A percentile compares a stretch with the other conserved stretches of the same genome.
Evolutionary conservation across 495 filamentous ascomycete species (phyloP).

Genomic region (Penicillium lividum): DNA sequence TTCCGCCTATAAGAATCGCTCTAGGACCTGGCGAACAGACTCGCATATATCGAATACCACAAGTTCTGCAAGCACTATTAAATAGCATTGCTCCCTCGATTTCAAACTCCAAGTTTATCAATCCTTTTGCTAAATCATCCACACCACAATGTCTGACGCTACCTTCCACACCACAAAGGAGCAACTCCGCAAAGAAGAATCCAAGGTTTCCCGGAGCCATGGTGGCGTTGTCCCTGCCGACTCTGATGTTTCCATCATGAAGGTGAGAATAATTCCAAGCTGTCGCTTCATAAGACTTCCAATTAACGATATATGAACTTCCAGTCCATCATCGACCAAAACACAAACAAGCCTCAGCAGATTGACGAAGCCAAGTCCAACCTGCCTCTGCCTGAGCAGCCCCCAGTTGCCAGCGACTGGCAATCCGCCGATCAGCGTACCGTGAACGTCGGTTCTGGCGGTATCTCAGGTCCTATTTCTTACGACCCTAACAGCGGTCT

Average conservation of each 20-base stretch:
- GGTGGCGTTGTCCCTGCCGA: constrained; percentile 44
- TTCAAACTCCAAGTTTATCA: neutral
- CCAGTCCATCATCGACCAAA: constrained; percentile 51
- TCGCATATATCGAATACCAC: neutral
- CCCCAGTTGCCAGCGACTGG: constrained; percentile 73
- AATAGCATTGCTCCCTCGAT: neutral
- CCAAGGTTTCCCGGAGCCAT: constrained; percentile 41
- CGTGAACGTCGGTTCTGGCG: constrained; percentile 67
- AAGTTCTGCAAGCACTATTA: neutral
- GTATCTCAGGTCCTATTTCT: constrained; percentile 53
- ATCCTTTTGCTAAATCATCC: neutral
- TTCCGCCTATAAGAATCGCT: constrained; percentile 9
- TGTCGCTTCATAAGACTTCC: neutral
- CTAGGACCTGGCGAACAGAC: neutral
- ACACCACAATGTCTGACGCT: constrained; percentile 46
- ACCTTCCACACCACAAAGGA: constrained; percentile 55
- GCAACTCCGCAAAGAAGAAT: constrained; percentile 55
- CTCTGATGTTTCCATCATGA: constrained; percentile 50
- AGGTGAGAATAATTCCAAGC: constrained; percentile 28
- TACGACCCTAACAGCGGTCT: constrained; percentile 57
- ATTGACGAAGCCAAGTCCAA: constrained; percentile 67
- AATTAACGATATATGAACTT: neutral
- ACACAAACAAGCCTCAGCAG: constrained; percentile 58
- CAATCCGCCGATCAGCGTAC: constrained; percentile 67
- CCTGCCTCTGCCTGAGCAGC: constrained; percentile 77